phyloP scores from a whole-genome alignment of 2,329 filamentous ascomycete genomes.

The Tolypocladium capitatum region DNA sequence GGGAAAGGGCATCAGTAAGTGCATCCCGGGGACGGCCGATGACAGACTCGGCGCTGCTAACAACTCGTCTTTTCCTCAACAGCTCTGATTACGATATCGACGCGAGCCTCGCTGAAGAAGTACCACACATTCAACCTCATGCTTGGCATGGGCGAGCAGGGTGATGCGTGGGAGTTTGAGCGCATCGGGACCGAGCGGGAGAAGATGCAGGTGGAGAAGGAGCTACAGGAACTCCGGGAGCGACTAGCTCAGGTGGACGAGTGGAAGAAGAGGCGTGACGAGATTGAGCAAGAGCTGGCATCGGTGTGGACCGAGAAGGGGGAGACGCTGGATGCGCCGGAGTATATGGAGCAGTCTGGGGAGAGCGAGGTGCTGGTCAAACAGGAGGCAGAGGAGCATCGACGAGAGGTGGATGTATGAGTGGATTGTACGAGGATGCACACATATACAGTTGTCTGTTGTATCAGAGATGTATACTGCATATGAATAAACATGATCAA shows the following conservation, averaged over 20 bases:
- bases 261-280: conserved; percentile 65
- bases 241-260: conserved; percentile 67
- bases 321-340: conserved; percentile 33
- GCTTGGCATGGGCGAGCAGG: conserved; percentile 65
- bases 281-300: conserved; percentile 72
- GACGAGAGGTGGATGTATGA: neutral
- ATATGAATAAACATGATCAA: neutral
- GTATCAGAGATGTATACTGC: neutral
- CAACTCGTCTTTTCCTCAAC: neutral
- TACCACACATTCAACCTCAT: conserved; percentile 89
- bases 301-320: conserved; percentile 45
- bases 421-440: neutral
- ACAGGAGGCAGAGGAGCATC: neutral
- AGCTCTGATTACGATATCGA: conserved; percentile 92
- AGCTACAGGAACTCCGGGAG: conserved; percentile 72
- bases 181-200: conserved; percentile 87
- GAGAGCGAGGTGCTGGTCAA: conserved; percentile 1
- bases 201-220: conserved; percentile 85
- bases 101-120: conserved; percentile 83
- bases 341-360: conserved; percentile 18
- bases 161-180: conserved; percentile 85
- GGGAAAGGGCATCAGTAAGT: conserved; percentile 80
- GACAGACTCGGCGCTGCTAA: conserved; percentile 4
- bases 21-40: neutral
- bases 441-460: neutral